phyloP scores from a whole-genome alignment of 345 rosid species.

The Eutrema heterophyllum region DNA sequence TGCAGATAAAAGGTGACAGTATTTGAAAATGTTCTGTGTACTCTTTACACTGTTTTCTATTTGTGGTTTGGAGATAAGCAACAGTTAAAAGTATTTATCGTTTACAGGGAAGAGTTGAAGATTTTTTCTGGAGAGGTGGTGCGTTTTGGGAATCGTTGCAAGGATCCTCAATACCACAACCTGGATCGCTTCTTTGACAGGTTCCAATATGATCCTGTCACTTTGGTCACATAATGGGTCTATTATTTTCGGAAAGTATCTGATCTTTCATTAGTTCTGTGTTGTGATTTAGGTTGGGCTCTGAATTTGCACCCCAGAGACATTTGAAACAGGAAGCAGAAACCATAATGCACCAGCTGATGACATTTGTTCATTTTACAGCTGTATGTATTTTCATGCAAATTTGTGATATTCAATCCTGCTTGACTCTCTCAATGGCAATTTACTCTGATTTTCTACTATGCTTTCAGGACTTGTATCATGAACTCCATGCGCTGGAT shows the following conservation, averaged over 20 bases:
- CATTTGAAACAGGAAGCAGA: slow-evolving; percentile 80
- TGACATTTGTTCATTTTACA: slow-evolving; percentile 79
- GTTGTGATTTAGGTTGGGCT: slow-evolving; percentile 60
- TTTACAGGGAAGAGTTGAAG: slow-evolving; percentile 77
- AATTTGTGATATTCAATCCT: slow-evolving; percentile 1
- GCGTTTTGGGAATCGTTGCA: slow-evolving; percentile 96
- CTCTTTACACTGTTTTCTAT: slow-evolving; percentile 9
- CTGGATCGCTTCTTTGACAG: slow-evolving; percentile 88
- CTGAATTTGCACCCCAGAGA: slow-evolving; percentile 66
- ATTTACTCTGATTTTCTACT: not conserved
- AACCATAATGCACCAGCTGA: slow-evolving; percentile 59
- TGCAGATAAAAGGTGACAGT: slow-evolving; percentile 79
- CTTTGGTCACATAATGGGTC: slow-evolving; percentile 4
- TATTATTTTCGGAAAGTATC: slow-evolving; percentile 13
- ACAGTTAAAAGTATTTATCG: not conserved
- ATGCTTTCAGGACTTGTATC: slow-evolving; percentile 78
- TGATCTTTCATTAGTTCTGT: slow-evolving; percentile 20
- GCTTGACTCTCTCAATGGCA: not conserved
- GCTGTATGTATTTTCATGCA: slow-evolving; percentile 56
- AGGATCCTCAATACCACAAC: slow-evolving; percentile 99
- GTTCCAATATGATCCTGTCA: slow-evolving; percentile 35
- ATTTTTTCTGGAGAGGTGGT: slow-evolving; percentile 92
- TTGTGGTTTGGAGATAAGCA: not conserved
- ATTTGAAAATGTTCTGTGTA: not conserved
- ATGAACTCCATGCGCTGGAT: slow-evolving; percentile 93